phyloP scores from a whole-genome alignment of 2,329 filamentous ascomycete species.

The Paracamarosporium sp. region DNA sequence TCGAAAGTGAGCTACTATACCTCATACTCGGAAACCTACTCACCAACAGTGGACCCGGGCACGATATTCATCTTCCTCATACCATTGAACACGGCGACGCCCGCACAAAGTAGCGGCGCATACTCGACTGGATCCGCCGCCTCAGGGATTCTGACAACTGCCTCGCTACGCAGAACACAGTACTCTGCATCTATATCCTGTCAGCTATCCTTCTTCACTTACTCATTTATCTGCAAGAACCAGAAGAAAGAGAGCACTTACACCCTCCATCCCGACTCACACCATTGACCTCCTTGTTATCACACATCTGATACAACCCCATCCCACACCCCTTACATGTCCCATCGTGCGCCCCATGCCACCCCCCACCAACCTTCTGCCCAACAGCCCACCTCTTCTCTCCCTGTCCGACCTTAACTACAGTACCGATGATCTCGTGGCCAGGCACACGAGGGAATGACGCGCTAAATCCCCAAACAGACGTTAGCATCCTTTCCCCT shows the following conservation, averaged over 20 bases:
- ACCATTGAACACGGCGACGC: conserved; percentile 61
- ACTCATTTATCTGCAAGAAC: background rate
- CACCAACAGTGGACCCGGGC: conserved; percentile 46
- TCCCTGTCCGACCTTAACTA: conserved; percentile 65
- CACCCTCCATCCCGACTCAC: conserved; percentile 71
- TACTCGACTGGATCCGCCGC: conserved; percentile 55
- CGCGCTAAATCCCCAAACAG: too few relatives aligned
- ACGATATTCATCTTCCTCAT: conserved; percentile 57
- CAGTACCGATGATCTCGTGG: conserved; percentile 74
- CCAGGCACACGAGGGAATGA: conserved; percentile 68
- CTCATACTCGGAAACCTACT: too few relatives aligned
- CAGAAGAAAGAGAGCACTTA: conserved; percentile 30
- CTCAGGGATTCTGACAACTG: conserved; percentile 60
- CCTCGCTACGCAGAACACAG: conserved; percentile 65
- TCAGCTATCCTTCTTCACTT: background rate
- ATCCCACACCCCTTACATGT: conserved; percentile 69
- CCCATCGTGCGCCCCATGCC: conserved; percentile 72
- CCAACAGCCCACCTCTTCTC: conserved; percentile 68
- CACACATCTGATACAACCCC: conserved; percentile 73
- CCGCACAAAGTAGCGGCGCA: conserved; percentile 55
- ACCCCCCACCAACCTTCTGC: conserved; percentile 71
- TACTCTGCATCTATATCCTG: conserved; percentile 62
- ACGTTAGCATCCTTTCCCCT: too few relatives aligned
- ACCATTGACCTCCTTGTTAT: conserved; percentile 68
- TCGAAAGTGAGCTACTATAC: conserved; percentile 13